Evolutionary conservation across 2,329 filamentous ascomycete species (phyloP).

Genomic region (Diaporthe ilicicola): DNA sequence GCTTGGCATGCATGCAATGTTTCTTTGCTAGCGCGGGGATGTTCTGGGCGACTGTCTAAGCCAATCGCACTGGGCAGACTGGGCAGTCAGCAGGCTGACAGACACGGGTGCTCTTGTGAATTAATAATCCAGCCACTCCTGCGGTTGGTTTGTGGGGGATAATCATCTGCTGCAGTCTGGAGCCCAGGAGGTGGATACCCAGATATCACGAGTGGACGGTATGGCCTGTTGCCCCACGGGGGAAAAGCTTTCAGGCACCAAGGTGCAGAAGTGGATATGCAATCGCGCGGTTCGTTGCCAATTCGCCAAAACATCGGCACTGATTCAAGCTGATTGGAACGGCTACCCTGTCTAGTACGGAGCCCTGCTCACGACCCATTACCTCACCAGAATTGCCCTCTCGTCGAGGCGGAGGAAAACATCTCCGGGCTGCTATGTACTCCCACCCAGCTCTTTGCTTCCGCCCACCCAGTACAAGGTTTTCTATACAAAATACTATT

Average conservation of each 20-base stretch:
- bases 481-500: too few relatives aligned
- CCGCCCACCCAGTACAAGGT: too few relatives aligned
- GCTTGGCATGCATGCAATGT: background rate
- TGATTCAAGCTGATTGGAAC: background rate
- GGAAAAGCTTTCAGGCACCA: constrained; percentile 12
- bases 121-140: constrained; percentile 1
- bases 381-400: constrained; percentile 4
- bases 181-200: background rate
- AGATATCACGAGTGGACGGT: background rate
- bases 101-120: background rate
- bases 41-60: background rate
- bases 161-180: background rate
- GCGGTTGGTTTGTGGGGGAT: constrained; percentile 2
- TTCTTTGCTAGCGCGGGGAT: background rate
- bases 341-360: background rate
- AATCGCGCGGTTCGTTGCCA: background rate
- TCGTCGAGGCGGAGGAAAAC: background rate
- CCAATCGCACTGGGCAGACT: background rate
- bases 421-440: too few relatives aligned
- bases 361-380: background rate
- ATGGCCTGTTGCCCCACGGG: background rate
- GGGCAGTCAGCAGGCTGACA: background rate
- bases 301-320: background rate
- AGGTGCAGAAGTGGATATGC: background rate
- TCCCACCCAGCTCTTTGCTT: too few relatives aligned